Conservation (phyloP, 345 rosid species). For the Syzygium oleosum region DNA sequence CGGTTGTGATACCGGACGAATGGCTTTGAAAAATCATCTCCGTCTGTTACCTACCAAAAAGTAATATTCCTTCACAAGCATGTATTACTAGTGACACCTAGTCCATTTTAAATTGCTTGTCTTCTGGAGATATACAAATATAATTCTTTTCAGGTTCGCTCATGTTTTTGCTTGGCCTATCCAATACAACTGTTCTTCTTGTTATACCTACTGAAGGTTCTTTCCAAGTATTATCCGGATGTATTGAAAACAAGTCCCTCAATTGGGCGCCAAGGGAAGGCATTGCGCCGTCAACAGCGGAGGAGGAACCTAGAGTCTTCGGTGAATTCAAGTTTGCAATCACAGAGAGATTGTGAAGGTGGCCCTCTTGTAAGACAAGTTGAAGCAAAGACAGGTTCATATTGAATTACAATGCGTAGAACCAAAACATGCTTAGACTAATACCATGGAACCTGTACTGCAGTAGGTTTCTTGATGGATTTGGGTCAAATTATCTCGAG, state of each 20-base stretch:
- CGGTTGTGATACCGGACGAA: neutral
- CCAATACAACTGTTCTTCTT: neutral
- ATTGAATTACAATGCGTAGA: neutral
- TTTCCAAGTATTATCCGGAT: conserved; percentile 64
- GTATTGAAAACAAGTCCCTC: conserved; percentile 53
- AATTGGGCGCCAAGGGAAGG: conserved; percentile 94
- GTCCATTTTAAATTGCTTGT: neutral
- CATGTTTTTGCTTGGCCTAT: neutral
- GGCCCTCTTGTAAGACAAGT: neutral
- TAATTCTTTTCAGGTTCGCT: neutral
- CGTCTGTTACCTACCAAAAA: neutral
- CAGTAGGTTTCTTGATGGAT: neutral
- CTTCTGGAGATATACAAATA: neutral
- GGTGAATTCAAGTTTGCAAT: neutral
- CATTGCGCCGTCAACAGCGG: conserved; percentile 65
- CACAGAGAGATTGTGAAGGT: neutral
- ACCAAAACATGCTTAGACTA: neutral
- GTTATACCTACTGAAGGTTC: conserved; percentile 44
- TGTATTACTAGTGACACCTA: neutral
- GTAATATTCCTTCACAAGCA: neutral
- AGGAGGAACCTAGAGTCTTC: conserved; percentile 32
- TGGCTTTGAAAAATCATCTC: neutral
- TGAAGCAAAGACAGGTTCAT: neutral
- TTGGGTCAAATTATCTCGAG: neutral
- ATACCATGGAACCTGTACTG: neutral